A percentile compares a stretch with the other conserved stretches of the same genome.
Conservation (phyloP, 768 basidiomycete genomes). For the Mycena floridula region DNA sequence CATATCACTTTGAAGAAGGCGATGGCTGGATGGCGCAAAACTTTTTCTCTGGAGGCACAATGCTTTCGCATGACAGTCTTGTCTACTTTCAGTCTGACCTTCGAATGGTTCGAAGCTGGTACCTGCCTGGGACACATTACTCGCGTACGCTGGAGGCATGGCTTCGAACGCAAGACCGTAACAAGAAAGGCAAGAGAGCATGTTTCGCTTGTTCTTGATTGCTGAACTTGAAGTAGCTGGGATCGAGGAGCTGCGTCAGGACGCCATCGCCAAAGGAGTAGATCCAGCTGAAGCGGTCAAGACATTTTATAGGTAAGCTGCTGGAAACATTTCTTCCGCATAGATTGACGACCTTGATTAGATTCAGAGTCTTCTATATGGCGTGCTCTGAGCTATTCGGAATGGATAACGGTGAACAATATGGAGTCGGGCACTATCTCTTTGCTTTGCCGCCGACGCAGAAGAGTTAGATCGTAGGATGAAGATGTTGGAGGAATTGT, state of each 20-base stretch:
- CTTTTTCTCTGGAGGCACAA: slow-evolving; percentile 73
- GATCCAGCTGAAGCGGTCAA: slow-evolving; percentile 46
- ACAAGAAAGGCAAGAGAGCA: slow-evolving; percentile 29
- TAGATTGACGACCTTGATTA: slow-evolving; percentile 16
- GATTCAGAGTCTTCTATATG: slow-evolving; percentile 68
- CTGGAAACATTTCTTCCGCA: no score
- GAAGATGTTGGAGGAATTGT: no score
- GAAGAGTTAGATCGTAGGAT: no score
- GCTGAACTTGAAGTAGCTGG: slow-evolving; percentile 24
- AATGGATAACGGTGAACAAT: slow-evolving; percentile 56
- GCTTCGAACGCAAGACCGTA: slow-evolving; percentile 51
- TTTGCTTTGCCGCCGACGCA: no score
- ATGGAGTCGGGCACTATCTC: slow-evolving; percentile 51
- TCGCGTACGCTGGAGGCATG: slow-evolving; percentile 60
- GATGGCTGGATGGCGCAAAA: slow-evolving; percentile 75
- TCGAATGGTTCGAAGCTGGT: slow-evolving; percentile 53
- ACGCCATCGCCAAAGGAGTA: slow-evolving; percentile 40
- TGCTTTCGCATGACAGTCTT: slow-evolving; percentile 62
- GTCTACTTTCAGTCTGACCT: slow-evolving; percentile 62
- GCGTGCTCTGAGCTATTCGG: slow-evolving; percentile 67
- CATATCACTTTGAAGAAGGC: slow-evolving; percentile 64
- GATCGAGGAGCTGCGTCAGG: slow-evolving; percentile 40
- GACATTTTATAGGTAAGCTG: slow-evolving; percentile 45
- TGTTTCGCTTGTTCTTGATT: not conserved
- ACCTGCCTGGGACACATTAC: slow-evolving; percentile 58